A percentile compares a stretch with the other conserved stretches of the same genome.
Conservation (phyloP, 352 stramenopile genomes). For the Blastocystis sp. region DNA sequence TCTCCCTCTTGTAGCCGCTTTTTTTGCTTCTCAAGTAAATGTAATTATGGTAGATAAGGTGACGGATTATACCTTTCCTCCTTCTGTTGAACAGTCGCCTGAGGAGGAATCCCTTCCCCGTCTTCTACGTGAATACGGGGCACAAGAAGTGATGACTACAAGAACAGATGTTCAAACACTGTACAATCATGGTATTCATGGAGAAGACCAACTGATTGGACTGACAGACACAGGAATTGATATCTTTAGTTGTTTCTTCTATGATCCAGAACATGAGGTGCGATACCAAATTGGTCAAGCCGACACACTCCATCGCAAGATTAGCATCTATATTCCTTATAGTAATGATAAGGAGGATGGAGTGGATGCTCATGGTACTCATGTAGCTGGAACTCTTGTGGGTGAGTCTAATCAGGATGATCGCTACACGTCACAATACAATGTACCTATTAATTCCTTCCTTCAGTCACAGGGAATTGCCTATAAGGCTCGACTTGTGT, state of each 20-base stretch:
- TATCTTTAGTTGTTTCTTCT: constrained; percentile 71
- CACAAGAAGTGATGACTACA: constrained; percentile 57
- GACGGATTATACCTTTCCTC: neutral
- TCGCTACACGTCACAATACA: neutral
- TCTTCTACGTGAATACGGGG: neutral
- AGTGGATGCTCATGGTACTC: constrained; percentile 79
- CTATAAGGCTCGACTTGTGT: constrained; percentile 35
- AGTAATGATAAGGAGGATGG: constrained; percentile 8
- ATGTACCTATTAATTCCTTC: neutral
- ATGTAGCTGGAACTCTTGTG: constrained; percentile 79
- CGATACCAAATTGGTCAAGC: neutral
- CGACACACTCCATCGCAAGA: constrained; percentile 49
- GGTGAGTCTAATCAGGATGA: constrained; percentile 71
- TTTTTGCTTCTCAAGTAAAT: neutral
- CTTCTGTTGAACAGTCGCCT: neutral
- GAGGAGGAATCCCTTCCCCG: neutral
- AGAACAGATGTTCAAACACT: neutral
- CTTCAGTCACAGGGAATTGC: constrained; percentile 19
- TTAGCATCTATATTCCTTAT: constrained; percentile 14
- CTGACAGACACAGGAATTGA: constrained; percentile 72
- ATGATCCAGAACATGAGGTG: constrained; percentile 57
- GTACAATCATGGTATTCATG: constrained; percentile 39
- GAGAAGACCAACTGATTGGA: constrained; percentile 70
- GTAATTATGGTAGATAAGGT: neutral
- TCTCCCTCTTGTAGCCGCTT: neutral